Base-by-base conservation (phyloP, 2,329 filamentous ascomycete genomes). In the Akanthomyces dipterigenus region DNA sequence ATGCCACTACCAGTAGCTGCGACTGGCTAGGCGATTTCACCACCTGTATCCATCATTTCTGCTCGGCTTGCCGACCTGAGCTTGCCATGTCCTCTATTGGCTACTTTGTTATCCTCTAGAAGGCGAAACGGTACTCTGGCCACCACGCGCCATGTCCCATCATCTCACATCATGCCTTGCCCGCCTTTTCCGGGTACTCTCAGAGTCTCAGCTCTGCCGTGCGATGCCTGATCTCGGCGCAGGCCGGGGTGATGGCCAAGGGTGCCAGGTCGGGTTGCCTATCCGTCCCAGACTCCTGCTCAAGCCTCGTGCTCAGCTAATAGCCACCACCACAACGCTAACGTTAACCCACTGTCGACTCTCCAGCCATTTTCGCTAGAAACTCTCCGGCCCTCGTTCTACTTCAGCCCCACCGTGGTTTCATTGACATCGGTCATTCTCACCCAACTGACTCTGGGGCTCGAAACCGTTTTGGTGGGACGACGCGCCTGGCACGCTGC, bases 311-410 rank as follows among this genome's bases (percentile, higher is more conserved):
- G 38, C 26, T 31, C 20, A 48, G 40, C 40, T 24, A 38, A 57
- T 36, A 38, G 31, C 28, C 40, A 57, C 14, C 28, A 22, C n/a
- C 18, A n/a, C 18, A 22, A n/a, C 55, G 46, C 46, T 59, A 51
- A 46, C 12, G 3, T 36, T 26, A 45, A 26, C 3, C 20, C 51
- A 42, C 24, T n/a, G 14, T 48, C 45, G 14, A 28, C 12, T 36
- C 14, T 26, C n/a, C 48, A 59, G 48, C 46, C 46, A n/a, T 24
- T 12, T 18, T 43, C 56, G 56, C 48, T 7, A 43, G 26, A 60
- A 60, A 60, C 36, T 45, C 56, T 53, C 56, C 56, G 56, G 56
- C 14, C 38, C 20, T 18, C n/a, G 18, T 48, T 40, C 5, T 45
- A n/a, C 45, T 22, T 26, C 49, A 24, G 36, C 45, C 38, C 45